Evolutionary conservation across 2,329 filamentous ascomycete genomes (phyloP).

Genomic region (Arthrobotrys sphaeroides): DNA sequence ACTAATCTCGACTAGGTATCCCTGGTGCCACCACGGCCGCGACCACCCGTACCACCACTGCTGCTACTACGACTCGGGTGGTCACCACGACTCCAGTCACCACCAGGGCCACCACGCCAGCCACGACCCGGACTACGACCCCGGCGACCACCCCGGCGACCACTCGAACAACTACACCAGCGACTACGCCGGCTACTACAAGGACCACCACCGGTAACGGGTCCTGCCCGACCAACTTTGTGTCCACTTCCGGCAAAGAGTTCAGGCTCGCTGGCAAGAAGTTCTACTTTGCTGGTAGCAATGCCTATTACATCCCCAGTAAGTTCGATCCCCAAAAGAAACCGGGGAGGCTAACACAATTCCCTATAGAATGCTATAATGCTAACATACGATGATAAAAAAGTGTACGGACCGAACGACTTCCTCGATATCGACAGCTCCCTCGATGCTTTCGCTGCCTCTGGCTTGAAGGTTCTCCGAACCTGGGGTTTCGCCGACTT

Average conservation of each 20-base stretch:
- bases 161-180: background rate
- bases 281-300: conserved; percentile 55
- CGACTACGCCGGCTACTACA: background rate
- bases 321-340: background rate
- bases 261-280: conserved; percentile 56
- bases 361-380: background rate
- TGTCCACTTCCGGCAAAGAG: conserved; percentile 55
- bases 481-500: conserved; percentile 73
- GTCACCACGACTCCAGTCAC: background rate
- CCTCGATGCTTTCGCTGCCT: conserved; percentile 64
- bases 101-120: conserved; percentile 23
- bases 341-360: too few relatives aligned
- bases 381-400: background rate
- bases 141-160: background rate
- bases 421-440: conserved; percentile 67
- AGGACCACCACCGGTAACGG: conserved; percentile 32
- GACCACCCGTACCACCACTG: conserved; percentile 28
- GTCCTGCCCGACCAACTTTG: conserved; percentile 53
- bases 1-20: conserved; percentile 22
- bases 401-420: conserved; percentile 52
- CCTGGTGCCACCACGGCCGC: conserved; percentile 51
- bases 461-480: conserved; percentile 69
- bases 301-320: conserved; percentile 55
- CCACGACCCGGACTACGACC: conserved; percentile 5
- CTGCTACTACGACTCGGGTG: background rate